Evolutionary conservation across 2,329 filamentous ascomycete species (phyloP).

Genomic region (Endothia cerciana): DNA sequence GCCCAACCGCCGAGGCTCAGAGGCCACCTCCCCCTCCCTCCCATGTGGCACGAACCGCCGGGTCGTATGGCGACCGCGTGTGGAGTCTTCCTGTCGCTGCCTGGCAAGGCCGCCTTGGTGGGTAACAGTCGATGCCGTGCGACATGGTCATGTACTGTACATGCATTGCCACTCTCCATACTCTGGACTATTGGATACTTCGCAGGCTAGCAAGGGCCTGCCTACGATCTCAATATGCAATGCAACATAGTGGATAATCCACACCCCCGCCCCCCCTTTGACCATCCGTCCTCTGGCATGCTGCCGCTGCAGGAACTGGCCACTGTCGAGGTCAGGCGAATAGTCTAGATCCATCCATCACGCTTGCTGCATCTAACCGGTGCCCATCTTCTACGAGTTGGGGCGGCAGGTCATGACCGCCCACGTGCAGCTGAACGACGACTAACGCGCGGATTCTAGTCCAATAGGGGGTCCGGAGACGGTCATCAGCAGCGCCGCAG

Average conservation of each 20-base stretch:
- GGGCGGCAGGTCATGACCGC: background rate
- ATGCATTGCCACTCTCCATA: background rate
- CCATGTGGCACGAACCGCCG: too few relatives aligned
- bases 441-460: background rate
- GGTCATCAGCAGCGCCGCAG: background rate
- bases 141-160: background rate
- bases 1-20: too few relatives aligned
- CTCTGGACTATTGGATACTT: background rate
- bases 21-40: too few relatives aligned
- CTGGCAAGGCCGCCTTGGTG: too few relatives aligned
- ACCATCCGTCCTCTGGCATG: too few relatives aligned
- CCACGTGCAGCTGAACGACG: background rate
- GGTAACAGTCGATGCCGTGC: too few relatives aligned
- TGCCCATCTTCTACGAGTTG: background rate
- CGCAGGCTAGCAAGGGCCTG: background rate
- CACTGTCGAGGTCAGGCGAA: background rate
- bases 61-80: too few relatives aligned
- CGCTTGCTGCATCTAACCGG: background rate
- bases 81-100: too few relatives aligned
- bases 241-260: too few relatives aligned
- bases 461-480: background rate
- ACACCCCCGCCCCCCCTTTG: too few relatives aligned
- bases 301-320: background rate
- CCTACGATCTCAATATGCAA: background rate
- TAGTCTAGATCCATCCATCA: background rate